Evolutionary conservation across 108 stramenopile species (phyloP).

Genomic region (Fragilariopsis cylindrus): DNA sequence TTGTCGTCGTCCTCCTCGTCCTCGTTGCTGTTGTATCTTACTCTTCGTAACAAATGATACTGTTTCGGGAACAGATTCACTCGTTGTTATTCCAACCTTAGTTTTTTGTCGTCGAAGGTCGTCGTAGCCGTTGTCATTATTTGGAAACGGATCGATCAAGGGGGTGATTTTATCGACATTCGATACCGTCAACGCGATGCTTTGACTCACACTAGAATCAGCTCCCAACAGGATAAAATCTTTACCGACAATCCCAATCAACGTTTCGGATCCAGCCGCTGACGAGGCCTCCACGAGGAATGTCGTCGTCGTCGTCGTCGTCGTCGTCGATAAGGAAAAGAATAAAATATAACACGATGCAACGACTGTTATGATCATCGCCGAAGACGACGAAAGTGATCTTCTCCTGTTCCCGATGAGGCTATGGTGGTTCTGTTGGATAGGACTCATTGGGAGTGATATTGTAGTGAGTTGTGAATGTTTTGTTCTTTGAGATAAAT

Average conservation of each 20-base stretch:
- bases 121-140: background rate
- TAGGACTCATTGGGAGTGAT: too few relatives aligned
- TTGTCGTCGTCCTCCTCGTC: slow-evolving; percentile 21
- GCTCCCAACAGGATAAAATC: slow-evolving; percentile 82
- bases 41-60: background rate
- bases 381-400: slow-evolving; percentile 12
- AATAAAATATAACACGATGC: background rate
- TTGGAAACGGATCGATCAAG: slow-evolving; percentile 36
- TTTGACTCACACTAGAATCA: slow-evolving; percentile 56
- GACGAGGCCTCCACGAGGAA: slow-evolving; percentile 16
- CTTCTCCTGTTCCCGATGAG: too few relatives aligned
- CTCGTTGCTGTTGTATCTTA: background rate
- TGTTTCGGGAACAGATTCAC: too few relatives aligned
- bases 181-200: slow-evolving; percentile 65
- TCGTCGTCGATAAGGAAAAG: background rate
- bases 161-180: slow-evolving; percentile 67
- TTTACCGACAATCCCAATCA: slow-evolving; percentile 73
- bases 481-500: too few relatives aligned
- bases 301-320: too few relatives aligned
- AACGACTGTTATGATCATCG: background rate
- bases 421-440: too few relatives aligned
- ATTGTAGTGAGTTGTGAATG: too few relatives aligned
- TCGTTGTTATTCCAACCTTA: background rate
- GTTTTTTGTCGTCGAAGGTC: background rate
- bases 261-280: slow-evolving; percentile 60